Percentiles rank a stretch among this genome's conserved stretches.
These are phyloP conservation scores for Xylaria curta DNA, from an alignment of 495 filamentous ascomycete species.

Conservation along the genomic window DNA sequence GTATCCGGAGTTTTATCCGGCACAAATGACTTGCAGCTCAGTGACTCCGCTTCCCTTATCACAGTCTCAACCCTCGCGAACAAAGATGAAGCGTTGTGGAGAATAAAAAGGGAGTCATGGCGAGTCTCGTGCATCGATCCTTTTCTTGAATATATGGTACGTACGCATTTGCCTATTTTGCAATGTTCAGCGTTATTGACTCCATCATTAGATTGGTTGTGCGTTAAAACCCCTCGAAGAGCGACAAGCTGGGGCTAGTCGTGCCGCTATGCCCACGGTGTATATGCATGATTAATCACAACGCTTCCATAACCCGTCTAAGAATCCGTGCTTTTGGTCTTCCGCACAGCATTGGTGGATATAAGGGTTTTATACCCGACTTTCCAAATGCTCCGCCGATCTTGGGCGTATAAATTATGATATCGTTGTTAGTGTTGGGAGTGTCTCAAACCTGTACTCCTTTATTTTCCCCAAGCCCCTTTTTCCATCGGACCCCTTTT, in stretches of 20 bases:
- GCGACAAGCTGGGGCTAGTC: neutral
- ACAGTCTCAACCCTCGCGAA: neutral
- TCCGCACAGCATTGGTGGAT: neutral
- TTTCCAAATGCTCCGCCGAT: neutral
- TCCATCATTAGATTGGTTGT: neutral
- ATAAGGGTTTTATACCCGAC: conserved; percentile 14
- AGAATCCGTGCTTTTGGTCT: neutral
- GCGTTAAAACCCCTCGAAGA: conserved; percentile 1
- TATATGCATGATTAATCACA: conserved; percentile 20
- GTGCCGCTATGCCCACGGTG: neutral
- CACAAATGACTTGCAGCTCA: neutral
- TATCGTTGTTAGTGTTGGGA: neutral
- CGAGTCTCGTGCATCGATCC: neutral
- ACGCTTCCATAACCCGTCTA: neutral
- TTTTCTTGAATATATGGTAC: neutral
- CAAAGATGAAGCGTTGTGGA: neutral
- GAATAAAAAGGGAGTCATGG: neutral
- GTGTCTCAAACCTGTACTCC: neutral
- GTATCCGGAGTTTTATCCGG: neutral
- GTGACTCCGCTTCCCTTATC: neutral
- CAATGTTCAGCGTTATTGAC: neutral
- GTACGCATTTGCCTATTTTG: neutral
- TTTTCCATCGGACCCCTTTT: neutral
- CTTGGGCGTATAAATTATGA: neutral
- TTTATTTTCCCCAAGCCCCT: neutral